phyloP scores from a whole-genome alignment of 106 monocot genomes.

The Cymbidium sinense region DNA sequence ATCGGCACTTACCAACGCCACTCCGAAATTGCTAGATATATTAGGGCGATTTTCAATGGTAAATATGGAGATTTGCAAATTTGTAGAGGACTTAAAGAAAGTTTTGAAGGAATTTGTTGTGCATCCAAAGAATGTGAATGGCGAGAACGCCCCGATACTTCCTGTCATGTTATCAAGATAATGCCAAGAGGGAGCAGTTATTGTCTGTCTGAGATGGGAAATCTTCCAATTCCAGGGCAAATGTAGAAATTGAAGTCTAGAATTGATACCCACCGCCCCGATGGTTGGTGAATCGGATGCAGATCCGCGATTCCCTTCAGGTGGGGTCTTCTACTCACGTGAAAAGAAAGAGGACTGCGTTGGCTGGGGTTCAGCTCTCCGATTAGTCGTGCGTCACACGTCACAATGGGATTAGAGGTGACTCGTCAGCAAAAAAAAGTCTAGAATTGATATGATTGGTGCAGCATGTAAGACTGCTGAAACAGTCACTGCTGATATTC shows the following conservation, averaged over 20 bases:
- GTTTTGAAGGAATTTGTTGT: constrained; percentile 93
- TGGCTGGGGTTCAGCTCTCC: no score
- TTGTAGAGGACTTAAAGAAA: constrained; percentile 95
- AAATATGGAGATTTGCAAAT: constrained; percentile 91
- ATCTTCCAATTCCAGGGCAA: constrained; percentile 70
- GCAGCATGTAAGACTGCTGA: constrained; percentile 87
- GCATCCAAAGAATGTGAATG: constrained; percentile 83
- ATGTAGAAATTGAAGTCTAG: constrained; percentile 97
- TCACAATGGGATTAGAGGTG: no score
- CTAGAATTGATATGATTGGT: constrained; percentile 93
- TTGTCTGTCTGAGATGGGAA: constrained; percentile 58
- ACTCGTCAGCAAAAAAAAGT: no score
- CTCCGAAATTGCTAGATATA: constrained; percentile 85
- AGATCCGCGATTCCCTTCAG: no score
- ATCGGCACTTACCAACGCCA: constrained; percentile 50
- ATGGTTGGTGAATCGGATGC: no score
- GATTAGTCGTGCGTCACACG: no score
- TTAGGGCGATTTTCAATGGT: constrained; percentile 95
- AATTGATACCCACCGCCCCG: no score
- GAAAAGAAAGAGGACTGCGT: no score
- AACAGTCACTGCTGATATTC: constrained; percentile 77
- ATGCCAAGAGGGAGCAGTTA: constrained; percentile 68
- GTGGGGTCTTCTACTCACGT: no score
- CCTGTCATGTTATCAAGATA: constrained; percentile 96
- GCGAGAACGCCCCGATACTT: constrained; percentile 78